Conservation (phyloP, 2,329 filamentous ascomycete species). For the Pseudomassariella vexata region DNA sequence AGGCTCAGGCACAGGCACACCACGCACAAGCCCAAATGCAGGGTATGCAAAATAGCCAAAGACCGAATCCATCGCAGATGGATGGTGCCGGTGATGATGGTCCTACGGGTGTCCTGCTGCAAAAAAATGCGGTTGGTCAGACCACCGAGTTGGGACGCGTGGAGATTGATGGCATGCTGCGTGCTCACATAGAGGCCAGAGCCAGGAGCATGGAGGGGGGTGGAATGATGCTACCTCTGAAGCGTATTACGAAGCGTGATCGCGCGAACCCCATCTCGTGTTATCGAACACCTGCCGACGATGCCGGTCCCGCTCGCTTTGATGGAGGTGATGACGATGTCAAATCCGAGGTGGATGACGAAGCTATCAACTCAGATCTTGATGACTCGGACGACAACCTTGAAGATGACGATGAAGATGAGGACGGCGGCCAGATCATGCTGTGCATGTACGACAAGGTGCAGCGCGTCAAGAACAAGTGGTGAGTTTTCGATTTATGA, state of each 20-base stretch:
- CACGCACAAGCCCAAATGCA: slow-evolving; percentile 16
- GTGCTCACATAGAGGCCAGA: slow-evolving; percentile 59
- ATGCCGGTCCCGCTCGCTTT: slow-evolving; percentile 39
- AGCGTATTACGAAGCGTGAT: slow-evolving; percentile 39
- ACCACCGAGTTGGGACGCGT: slow-evolving; percentile 50
- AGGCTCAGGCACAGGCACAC: slow-evolving; percentile 6
- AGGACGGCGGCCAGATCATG: slow-evolving; percentile 87
- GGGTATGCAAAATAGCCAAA: slow-evolving; percentile 32
- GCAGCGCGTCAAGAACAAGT: slow-evolving; percentile 98
- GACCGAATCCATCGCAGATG: slow-evolving; percentile 52
- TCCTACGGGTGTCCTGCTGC: slow-evolving; percentile 54
- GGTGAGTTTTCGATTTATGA: slow-evolving; percentile 42
- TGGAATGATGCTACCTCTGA: slow-evolving; percentile 68
- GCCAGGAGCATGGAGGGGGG: slow-evolving; percentile 68
- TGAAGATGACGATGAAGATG: slow-evolving; percentile 80
- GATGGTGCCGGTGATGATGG: slow-evolving; percentile 67
- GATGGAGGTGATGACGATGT: slow-evolving; percentile 62
- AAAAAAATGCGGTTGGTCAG: slow-evolving; percentile 47
- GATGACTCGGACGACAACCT: slow-evolving; percentile 87
- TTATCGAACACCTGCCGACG: slow-evolving; percentile 11
- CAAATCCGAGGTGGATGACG: slow-evolving; percentile 72
- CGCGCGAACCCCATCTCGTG: slow-evolving; percentile 7
- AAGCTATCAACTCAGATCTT: slow-evolving; percentile 97
- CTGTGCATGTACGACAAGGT: slow-evolving; percentile 99
- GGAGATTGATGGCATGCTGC: slow-evolving; percentile 65